Base-by-base conservation (phyloP, 257 asterid species). In the Cordia subcordata region DNA sequence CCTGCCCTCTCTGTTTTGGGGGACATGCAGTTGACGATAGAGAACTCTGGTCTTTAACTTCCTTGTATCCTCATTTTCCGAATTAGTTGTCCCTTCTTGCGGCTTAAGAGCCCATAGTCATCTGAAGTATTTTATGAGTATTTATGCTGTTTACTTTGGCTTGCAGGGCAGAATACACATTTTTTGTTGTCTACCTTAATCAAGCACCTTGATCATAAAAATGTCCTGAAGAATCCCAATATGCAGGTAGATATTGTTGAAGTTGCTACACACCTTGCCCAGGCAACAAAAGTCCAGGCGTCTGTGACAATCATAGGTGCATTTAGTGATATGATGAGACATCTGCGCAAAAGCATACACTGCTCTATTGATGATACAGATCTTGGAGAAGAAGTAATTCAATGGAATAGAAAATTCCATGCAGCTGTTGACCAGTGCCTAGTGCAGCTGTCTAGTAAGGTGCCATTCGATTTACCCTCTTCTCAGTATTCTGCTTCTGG, bases 151-250 rank as follows among this genome's bases (percentile, higher is more conserved):
- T 38, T 15, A 51, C 17, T 53, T 49, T 20, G 50, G 33, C 40
- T 57, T 77, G 70, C 89, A 93, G 99, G 97, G 69, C 86, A 87
- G 67, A 85, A 85, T 68, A 68, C 85, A 10, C 97, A 89, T 80
- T 79, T 84, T 63, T 75, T 93, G 81, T 77, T 93, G 72, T 82
- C 99, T 39, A 83, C 73, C 67, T 81, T 93, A 73, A 84, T 93
- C 64, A 93, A 93, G 80, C 99, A 93, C 76, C 92, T 93, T 12
- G 97, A 93, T 75, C 99, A 87, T 69, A 93, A 87, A 78, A 89
- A 82, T 60, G 90, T 93, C 71, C 79, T 87, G 13, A 83, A 83
- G 78, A 88, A 85, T 60, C 99, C 96, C 15, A 82, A 75, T 49
- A 86, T 93, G 90, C 96, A 93, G 84, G 83, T 93, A 49, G 95